These are phyloP conservation scores for Carex pumila DNA, from an alignment of 176 grass and related monocot species.

Conservation along the genomic window DNA sequence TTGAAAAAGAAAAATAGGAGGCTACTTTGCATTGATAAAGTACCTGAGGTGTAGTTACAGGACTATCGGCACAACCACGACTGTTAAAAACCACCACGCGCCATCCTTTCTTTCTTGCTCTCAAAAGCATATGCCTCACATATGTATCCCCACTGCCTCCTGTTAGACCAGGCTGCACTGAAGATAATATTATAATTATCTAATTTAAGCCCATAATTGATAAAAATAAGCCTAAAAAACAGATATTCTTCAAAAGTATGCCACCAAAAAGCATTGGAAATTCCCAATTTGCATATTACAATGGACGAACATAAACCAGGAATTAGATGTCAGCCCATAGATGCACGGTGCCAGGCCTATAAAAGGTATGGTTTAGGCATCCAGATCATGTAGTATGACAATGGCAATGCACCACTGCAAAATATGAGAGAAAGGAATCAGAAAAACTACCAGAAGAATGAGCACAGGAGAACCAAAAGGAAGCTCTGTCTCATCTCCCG, in stretches of 20 bases:
- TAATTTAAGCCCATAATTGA: not conserved
- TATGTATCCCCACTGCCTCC: conserved; percentile 94
- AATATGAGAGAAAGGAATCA: not conserved
- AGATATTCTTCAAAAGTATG: not conserved
- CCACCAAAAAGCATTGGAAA: not conserved
- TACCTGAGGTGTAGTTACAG: conserved; percentile 92
- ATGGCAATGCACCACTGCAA: not conserved
- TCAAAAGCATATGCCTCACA: conserved; percentile 92
- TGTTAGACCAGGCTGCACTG: conserved; percentile 76
- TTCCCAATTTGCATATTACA: not conserved
- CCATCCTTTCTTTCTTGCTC: conserved; percentile 87
- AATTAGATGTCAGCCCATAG: not conserved
- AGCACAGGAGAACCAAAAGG: conserved; percentile 59
- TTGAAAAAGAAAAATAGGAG: not conserved
- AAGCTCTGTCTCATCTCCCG: conserved; percentile 49
- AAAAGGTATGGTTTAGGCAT: not conserved
- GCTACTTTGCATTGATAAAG: not conserved
- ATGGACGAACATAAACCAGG: not conserved
- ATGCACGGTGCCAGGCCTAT: not conserved
- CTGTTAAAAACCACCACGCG: conserved; percentile 87
- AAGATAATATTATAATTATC: not conserved
- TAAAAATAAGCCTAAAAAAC: not conserved
- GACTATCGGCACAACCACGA: conserved; percentile 80
- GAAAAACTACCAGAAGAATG: conserved; percentile 58
- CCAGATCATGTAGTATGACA: not conserved